Evolutionary conservation across 2,329 filamentous ascomycete genomes (phyloP), one percentile per base, ranked within the genome.

Genomic region (Diaporthe citrichinensis): DNA sequence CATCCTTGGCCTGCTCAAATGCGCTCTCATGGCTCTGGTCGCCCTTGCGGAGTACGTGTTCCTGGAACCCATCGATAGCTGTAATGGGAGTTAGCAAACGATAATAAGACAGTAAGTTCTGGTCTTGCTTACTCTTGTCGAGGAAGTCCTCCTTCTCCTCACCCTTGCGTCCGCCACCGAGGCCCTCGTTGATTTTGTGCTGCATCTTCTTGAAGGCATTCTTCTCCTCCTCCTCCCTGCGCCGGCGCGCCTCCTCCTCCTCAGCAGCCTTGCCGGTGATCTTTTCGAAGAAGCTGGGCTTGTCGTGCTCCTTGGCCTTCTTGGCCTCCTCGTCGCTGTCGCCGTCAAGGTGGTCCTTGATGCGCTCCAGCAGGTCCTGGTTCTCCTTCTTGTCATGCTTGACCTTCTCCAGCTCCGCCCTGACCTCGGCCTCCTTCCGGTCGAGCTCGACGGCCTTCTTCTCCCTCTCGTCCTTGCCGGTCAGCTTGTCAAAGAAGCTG

Each of bases 121-220:
- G 31, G 10, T 23, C 31, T 25, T 55, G 23, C 77, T 41, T 77
- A 95, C 94, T 92, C 87, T 97, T 97, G 86, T 97, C 94, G 65
- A 97, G 90, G 25, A 84, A 85, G 81, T 96, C 94, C 84, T 97
- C 94, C 79, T 95, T 93, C 90, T 95, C 92, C 89, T 96, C 94
- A 81, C 92, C 92, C 84, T 94, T 88, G 49, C 84, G 85, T 46
- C 94, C 94, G 73, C 95, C 94, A 46, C 94, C 94, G 31, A 93
- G 93, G 78, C 92, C 88, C 75, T 85, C 82, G 86, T 96, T 94
- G 76, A 96, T 71, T 86, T 94, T 95, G 85, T 93, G 89, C 81
- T 68, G 59, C 34, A 76, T 55, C 61, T 71, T 76, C 8, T 75
- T 25, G 4, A 76, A 49, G 0, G 73, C 53, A 8, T 34, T 62